Evolutionary conservation across 345 rosid species (phyloP), one percentile per base, ranked within the genome.

Genomic region (Boechera stricta): DNA sequence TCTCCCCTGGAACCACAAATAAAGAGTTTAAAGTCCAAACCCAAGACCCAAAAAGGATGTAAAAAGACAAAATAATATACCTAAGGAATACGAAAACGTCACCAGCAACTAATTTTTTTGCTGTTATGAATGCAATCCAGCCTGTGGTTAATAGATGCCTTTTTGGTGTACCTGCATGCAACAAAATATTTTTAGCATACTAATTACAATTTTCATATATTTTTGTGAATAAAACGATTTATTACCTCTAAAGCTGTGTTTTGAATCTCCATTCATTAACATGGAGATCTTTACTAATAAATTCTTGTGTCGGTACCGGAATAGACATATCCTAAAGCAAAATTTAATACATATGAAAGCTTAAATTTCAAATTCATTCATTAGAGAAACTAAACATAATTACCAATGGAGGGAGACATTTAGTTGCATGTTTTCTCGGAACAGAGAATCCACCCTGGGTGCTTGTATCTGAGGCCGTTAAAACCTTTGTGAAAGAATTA

Each of bases 401-500:
- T 78, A 90, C 94, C 89, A 92, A 77, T 4, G 82, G 84, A 10
- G 91, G 91, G 67, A 92, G 80, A 75, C 88, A 83, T 44, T 85
- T 87, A 9, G 78, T 87, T 0, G 88, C 94, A 32, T 75, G 60
- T 28, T 73, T 72, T 73, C 58, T 88, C 0, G 82, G 92, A 45
- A 86, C n/a, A 24, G 88, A 87, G 72, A 87, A 85, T 52, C 91
- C 90, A 10, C 96, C 91, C 36, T 89, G 26, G 2, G 11, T 18
- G 10, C 26, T 18, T 49, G 54, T 49, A 18, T 49, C 28, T 16
- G 26, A 49, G 10, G 54, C 54, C 28, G 54, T 18, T 18, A 49
- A 49, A 7, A 49, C 1, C 8, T 47, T 47, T 1, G 3, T n/a
- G 6, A 47, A 47, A 2, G 7, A 47, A 0, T 47, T 47, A 15